These are phyloP conservation scores for Coemansia sp. DNA, from an alignment of 192 early-diverging fungal species.

Conservation along the genomic window DNA sequence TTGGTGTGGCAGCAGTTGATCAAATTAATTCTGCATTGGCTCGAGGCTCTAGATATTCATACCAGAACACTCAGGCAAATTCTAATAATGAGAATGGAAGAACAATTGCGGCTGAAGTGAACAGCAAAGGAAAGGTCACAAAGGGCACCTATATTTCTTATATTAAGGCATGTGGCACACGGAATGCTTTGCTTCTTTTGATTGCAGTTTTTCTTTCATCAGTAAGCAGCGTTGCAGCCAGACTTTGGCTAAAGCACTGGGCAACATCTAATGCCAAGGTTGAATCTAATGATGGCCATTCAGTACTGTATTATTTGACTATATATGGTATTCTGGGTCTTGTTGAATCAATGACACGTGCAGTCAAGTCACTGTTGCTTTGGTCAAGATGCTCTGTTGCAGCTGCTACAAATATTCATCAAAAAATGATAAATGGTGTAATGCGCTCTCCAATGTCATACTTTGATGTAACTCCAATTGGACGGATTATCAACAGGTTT, in stretches of 20 bases:
- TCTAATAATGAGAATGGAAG: not conserved
- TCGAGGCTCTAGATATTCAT: not conserved
- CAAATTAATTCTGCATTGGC: too few species aligned
- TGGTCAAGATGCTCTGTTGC: not conserved
- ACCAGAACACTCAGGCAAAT: not conserved
- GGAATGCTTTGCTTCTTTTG: not conserved
- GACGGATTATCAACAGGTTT: constrained; percentile 5
- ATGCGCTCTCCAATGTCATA: constrained; percentile 11
- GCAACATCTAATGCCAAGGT: not conserved
- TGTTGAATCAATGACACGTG: not conserved
- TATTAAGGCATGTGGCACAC: not conserved
- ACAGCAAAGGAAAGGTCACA: not conserved
- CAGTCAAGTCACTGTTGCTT: not conserved
- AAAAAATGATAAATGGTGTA: not conserved
- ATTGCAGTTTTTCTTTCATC: not conserved
- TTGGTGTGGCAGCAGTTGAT: too few species aligned
- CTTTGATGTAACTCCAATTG: constrained; percentile 4
- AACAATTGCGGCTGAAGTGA: not conserved
- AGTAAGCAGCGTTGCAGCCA: not conserved
- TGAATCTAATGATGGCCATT: not conserved
- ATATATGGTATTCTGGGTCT: constrained; percentile 5
- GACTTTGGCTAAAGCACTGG: constrained; percentile 10
- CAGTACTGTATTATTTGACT: not conserved
- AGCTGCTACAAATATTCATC: not conserved
- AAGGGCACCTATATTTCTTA: not conserved